These are phyloP conservation scores for Naumovozyma castellii DNA, from an alignment of 805 yeast species.

Conservation along the genomic window DNA sequence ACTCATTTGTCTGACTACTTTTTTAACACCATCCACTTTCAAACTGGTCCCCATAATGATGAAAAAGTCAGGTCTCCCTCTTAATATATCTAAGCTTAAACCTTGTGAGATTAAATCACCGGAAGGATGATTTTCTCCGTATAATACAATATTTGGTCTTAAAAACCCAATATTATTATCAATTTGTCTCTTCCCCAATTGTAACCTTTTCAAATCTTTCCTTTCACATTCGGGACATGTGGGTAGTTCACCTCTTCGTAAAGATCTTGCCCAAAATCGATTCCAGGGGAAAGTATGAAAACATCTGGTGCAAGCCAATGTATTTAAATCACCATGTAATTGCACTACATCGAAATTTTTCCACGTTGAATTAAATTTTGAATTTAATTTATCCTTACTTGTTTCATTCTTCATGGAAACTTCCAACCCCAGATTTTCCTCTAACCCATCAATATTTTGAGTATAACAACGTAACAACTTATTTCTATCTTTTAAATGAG, in stretches of 20 bases:
- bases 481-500: slow-evolving; percentile 45
- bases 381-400: slow-evolving; percentile 1
- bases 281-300: slow-evolving; percentile 53
- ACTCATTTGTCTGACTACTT: slow-evolving; percentile 60
- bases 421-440: slow-evolving; percentile 51
- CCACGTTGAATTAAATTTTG: slow-evolving; percentile 38
- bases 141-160: slow-evolving; percentile 82
- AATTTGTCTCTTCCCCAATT: slow-evolving; percentile 64
- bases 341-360: slow-evolving; percentile 70
- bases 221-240: slow-evolving; percentile 64
- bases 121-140: slow-evolving; percentile 90
- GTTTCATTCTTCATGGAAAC: slow-evolving; percentile 38
- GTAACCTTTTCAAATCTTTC: slow-evolving; percentile 45
- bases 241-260: slow-evolving; percentile 61
- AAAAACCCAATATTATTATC: slow-evolving; percentile 57
- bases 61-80: slow-evolving; percentile 61
- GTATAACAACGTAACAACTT: slow-evolving; percentile 82
- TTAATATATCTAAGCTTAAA: slow-evolving; percentile 49
- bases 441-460: slow-evolving; percentile 89
- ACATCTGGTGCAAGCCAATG: slow-evolving; percentile 69
- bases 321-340: slow-evolving; percentile 80
- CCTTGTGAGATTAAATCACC: slow-evolving; percentile 72
- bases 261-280: slow-evolving; percentile 35
- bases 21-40: slow-evolving; percentile 82
- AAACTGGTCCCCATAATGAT: slow-evolving; percentile 90